Conservation (phyloP, 306 rosid species). For the Rubus idaeus region DNA sequence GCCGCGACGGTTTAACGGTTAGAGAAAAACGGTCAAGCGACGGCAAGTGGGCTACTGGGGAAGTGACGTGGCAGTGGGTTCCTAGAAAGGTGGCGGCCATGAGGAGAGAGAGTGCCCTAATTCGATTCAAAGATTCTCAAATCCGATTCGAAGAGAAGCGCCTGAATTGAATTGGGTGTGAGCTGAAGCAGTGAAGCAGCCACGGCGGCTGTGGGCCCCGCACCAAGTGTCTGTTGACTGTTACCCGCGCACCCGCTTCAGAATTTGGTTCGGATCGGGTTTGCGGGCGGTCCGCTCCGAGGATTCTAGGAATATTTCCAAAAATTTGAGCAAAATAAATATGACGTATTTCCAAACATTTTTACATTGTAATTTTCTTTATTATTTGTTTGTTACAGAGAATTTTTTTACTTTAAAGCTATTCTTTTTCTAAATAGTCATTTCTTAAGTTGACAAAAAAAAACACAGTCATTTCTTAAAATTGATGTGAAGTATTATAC, state of each 20-base stretch:
- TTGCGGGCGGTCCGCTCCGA: neutral
- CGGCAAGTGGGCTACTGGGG: neutral
- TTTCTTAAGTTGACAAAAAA: too few relatives aligned
- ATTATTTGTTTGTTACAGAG: too few relatives aligned
- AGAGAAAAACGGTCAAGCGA: slow-evolving; percentile 19
- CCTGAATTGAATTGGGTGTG: neutral
- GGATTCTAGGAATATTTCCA: too few relatives aligned
- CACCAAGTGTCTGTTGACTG: neutral
- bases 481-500: too few relatives aligned
- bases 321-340: too few relatives aligned
- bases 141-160: neutral
- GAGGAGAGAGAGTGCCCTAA: neutral
- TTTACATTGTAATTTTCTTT: too few relatives aligned
- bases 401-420: too few relatives aligned
- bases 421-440: too few relatives aligned
- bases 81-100: slow-evolving; percentile 42
- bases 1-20: slow-evolving; percentile 11
- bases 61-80: slow-evolving; percentile 17
- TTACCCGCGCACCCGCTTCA: too few relatives aligned
- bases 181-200: neutral
- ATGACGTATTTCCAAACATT: too few relatives aligned
- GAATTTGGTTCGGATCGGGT: neutral
- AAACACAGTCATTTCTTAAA: too few relatives aligned
- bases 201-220: slow-evolving; percentile 7
- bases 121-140: neutral